Base-by-base conservation (phyloP, 371 early-diverging fungal species). In the Sanchytrium tribonematis region DNA sequence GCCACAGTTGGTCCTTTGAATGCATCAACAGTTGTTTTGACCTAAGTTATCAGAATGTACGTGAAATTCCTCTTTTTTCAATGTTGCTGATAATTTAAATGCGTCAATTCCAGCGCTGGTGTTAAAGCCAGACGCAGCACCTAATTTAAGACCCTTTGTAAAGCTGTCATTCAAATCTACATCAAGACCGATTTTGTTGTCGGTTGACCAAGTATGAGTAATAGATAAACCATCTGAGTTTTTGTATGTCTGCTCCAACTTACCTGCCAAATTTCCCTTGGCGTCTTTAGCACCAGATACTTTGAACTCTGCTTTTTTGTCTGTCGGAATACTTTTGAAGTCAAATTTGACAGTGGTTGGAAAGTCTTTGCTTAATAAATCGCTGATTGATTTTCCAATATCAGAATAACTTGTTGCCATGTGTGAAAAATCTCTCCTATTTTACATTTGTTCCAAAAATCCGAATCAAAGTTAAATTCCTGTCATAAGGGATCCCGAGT, bases 201-300 rank as follows among this genome's bases (percentile, higher is more conserved):
- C 80, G 74, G 93, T 90, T 77, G 88, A 90, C 92, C 93, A 93
- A 72, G 88, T 82, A 79, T 91, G 89, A 74, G 96, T 95, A 80
- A 92, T 82, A 73, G 91, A 86, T 48, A 93, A 78, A 30, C 70
- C 71, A 48, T 48, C 48, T 48, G 48, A 5, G 48, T 48, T 48
- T 48, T 48, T 48, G 48, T 48, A 48, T 5, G 48, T 48, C 48
- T 48, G 48, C 22, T 48, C 48, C 48, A 48, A 48, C 48, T 48
- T 48, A 5, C 12, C 48, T 48, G 48, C 22, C 22, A 48, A 48
- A 48, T 48, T 48, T 12, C 48, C 48, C 22, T 48, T 48, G 48
- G 5, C 22, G 48, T 48, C 48, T 48, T 48, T 48, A 12, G 48
- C 48, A 48, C 48, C 48, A 12, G 48, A 48, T 5, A 48, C 48